phyloP scores from a whole-genome alignment of 208 protist species.

The Wallacemonas sp. region DNA sequence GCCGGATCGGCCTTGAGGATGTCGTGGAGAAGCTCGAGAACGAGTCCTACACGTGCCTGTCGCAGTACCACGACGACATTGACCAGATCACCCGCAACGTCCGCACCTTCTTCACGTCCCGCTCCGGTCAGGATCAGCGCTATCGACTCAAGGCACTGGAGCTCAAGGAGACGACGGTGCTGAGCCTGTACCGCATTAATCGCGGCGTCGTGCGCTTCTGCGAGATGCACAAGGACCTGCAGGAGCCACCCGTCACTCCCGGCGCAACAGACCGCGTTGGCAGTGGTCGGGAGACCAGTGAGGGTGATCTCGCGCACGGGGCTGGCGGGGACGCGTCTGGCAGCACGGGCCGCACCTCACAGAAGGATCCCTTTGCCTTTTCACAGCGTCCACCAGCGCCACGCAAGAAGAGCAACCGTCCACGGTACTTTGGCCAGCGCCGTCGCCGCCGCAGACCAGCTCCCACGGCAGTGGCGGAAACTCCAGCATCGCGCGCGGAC shows the following conservation, averaged over 20 bases:
- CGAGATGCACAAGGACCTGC: slow-evolving; percentile 63
- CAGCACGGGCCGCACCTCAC: not conserved
- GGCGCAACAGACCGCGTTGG: not conserved
- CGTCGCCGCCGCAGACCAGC: slow-evolving; percentile 22
- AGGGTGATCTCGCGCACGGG: too few species aligned
- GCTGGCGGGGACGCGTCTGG: not conserved
- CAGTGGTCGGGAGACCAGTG: not conserved
- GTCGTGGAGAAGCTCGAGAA: slow-evolving; percentile 79
- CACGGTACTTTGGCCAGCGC: slow-evolving; percentile 32
- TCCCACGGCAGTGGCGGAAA: not conserved
- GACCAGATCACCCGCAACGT: slow-evolving; percentile 79
- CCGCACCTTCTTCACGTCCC: slow-evolving; percentile 76
- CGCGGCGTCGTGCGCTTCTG: slow-evolving; percentile 76
- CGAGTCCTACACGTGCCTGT: slow-evolving; percentile 77
- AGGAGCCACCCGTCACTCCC: slow-evolving; percentile 39
- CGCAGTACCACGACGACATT: slow-evolving; percentile 86
- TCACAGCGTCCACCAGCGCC: slow-evolving; percentile 20
- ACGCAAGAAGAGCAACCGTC: slow-evolving; percentile 7
- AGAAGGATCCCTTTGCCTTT: slow-evolving; percentile 26
- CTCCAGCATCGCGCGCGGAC: too few species aligned
- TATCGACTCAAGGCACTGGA: slow-evolving; percentile 76
- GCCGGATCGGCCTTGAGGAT: slow-evolving; percentile 63
- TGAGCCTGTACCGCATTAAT: slow-evolving; percentile 86
- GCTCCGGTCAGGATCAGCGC: slow-evolving; percentile 45
- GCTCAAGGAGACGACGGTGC: slow-evolving; percentile 76